Conservation (phyloP, 495 filamentous ascomycete genomes). For the Xylaria bambusicola region DNA sequence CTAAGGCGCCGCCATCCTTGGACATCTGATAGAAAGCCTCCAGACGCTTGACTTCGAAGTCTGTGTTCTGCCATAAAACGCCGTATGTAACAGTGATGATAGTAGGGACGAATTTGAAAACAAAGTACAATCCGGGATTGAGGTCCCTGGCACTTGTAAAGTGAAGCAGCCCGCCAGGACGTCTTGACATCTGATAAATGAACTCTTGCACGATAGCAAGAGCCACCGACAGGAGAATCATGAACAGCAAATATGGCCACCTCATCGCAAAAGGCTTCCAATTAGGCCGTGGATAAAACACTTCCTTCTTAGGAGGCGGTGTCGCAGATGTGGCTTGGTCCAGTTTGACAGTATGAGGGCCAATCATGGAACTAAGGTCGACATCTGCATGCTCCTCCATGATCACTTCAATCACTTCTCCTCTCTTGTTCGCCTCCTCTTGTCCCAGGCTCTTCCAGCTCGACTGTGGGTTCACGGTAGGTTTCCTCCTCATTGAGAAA, state of each 20-base stretch:
- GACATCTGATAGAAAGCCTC: conserved; percentile 77
- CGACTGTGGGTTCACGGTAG: conserved; percentile 27
- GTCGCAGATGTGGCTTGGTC: conserved; percentile 27
- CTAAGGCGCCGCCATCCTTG: conserved; percentile 61
- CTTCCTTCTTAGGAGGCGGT: conserved; percentile 33
- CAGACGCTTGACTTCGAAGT: conserved; percentile 72
- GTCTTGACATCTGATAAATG: conserved; percentile 58
- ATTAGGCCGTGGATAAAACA: conserved; percentile 62
- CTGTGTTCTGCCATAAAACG: conserved; percentile 72
- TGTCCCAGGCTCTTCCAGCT: conserved; percentile 48
- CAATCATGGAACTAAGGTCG: conserved; percentile 44
- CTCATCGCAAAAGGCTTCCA: conserved; percentile 75
- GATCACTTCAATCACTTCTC: conserved; percentile 54
- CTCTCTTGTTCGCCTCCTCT: conserved; percentile 52
- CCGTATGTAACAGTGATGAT: conserved; percentile 69
- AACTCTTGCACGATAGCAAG: conserved; percentile 61
- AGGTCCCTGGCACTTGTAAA: conserved; percentile 58
- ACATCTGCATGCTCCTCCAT: conserved; percentile 41
- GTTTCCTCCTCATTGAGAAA: conserved; percentile 34
- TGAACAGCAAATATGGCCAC: conserved; percentile 57
- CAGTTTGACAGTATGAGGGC: conserved; percentile 26
- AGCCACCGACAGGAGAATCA: conserved; percentile 58
- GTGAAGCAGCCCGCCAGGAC: conserved; percentile 40
- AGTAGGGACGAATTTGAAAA: conserved; percentile 73
- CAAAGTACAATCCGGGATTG: conserved; percentile 57